Percentiles rank a stretch among this genome's conserved stretches.
Evolutionary conservation across 768 basidiomycete genomes (phyloP).

Genomic region (Lactifluus echinatus): DNA sequence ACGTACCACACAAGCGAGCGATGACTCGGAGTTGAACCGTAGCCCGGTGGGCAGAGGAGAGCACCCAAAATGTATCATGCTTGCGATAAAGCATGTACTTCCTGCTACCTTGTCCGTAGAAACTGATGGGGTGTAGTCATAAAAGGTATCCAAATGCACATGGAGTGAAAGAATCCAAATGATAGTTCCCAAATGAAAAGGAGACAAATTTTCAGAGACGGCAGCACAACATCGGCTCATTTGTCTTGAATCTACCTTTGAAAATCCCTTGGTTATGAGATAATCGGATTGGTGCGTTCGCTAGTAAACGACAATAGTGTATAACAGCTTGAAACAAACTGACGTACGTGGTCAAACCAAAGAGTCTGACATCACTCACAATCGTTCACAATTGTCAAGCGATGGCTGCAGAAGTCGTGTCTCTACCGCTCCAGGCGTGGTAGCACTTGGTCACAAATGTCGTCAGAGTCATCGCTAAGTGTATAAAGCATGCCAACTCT

Average conservation of each 20-base stretch:
- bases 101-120: not conserved
- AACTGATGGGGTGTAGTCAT: not conserved
- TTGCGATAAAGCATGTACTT: not conserved
- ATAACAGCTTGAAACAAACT: not conserved
- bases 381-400: not conserved
- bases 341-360: not conserved
- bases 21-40: not conserved
- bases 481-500: not conserved
- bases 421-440: not conserved
- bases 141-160: not conserved
- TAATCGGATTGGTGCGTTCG: not conserved
- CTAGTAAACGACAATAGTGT: not conserved
- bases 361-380: not conserved
- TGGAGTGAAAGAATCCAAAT: not conserved
- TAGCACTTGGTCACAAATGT: not conserved
- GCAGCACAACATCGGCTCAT: not conserved
- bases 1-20: not conserved
- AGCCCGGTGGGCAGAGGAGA: conserved; percentile 23
- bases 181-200: not conserved
- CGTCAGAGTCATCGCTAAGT: not conserved
- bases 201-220: not conserved
- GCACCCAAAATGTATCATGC: not conserved
- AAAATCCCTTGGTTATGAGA: not conserved
- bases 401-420: not conserved
- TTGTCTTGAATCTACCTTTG: not conserved